Evolutionary conservation across 306 rosid genomes (phyloP), one percentile per base, ranked within the genome.

Genomic region (Gillenia trifoliata): DNA sequence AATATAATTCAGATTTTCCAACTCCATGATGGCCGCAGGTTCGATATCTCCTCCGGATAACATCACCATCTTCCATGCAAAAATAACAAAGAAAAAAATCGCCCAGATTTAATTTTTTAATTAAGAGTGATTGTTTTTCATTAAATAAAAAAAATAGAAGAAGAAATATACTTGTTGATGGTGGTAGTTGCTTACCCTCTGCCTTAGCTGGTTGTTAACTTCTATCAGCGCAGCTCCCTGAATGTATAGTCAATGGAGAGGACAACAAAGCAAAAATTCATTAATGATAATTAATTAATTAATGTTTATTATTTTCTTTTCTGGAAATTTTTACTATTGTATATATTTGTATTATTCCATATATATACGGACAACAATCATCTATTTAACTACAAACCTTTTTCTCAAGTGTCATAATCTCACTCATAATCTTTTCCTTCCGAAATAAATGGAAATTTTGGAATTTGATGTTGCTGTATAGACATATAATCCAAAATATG

Each of bases 211-310:
- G 67, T 17, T 77, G 52, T 80, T 83, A 67, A 74, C 79, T 36
- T 9, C 55, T 62, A 33, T 49, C 79, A 52, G 20, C 68, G 68
- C 57, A 34, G 50, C 73, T 73, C 73, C 79, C 85, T 73, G 82
- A 63, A 63, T 28, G 4, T 47, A 40, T 59, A 3, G 41, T 17
- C 11, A 6, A 20, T 16, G 10, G 38, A 29, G 66, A 1, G 33
- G 17, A 29, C 38, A 62, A 25, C 40, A 30, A 30, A 30, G 11
- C 6, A 12, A 62, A 29, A 30, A 19, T 62, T 62, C 22, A 28
- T 16, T 30, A 11, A 3, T 17, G 38, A n/a, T 30, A 17, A 23
- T 11, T 59, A 17, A 3, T n/a, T 2, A 8, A 11, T 57, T 19
- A 23, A 57, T 57, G 13, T 57, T 23, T 59, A 62, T 29, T 15